Conservation (phyloP, 192 early-diverging fungal genomes). For the Lunasporangiospora selenospora region DNA sequence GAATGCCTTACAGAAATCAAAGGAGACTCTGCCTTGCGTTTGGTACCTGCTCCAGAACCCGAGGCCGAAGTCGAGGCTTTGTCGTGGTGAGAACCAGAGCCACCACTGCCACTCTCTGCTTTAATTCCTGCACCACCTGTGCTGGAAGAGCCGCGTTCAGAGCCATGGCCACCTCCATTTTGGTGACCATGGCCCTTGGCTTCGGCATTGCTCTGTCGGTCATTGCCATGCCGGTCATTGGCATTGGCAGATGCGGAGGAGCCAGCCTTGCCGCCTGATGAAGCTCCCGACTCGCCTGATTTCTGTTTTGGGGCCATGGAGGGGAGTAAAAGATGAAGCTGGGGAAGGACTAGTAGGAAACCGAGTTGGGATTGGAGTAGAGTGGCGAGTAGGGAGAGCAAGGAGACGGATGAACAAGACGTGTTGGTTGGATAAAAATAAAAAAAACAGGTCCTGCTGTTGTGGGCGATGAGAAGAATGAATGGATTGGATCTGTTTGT, state of each 20-base stretch:
- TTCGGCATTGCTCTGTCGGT: too few relatives aligned
- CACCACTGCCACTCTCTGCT: neutral
- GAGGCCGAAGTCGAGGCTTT: conserved; percentile 9
- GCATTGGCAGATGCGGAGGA: conserved; percentile 5
- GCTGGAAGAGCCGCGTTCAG: conserved; percentile 16
- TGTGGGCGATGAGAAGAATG: too few relatives aligned
- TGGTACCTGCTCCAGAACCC: conserved; percentile 4
- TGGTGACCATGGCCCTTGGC: neutral
- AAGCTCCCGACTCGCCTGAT: conserved; percentile 10
- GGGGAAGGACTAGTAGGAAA: too few relatives aligned
- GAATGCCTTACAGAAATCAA: conserved; percentile 24
- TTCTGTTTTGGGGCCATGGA: conserved; percentile 46
- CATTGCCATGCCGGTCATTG: conserved; percentile 12
- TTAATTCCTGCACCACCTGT: conserved; percentile 9
- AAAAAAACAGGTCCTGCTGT: too few relatives aligned
- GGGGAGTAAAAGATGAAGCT: neutral
- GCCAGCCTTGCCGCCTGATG: conserved; percentile 13
- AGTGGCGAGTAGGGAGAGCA: neutral
- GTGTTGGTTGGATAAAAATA: too few relatives aligned
- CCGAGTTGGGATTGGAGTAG: too few relatives aligned
- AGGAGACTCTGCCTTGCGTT: conserved; percentile 42
- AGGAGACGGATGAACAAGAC: neutral
- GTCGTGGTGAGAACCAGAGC: conserved; percentile 1
- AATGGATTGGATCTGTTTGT: too few relatives aligned
- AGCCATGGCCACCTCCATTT: conserved; percentile 15